Conservation (phyloP, 1,139 yeast species). For the Debaryomyces psychrophilus region DNA sequence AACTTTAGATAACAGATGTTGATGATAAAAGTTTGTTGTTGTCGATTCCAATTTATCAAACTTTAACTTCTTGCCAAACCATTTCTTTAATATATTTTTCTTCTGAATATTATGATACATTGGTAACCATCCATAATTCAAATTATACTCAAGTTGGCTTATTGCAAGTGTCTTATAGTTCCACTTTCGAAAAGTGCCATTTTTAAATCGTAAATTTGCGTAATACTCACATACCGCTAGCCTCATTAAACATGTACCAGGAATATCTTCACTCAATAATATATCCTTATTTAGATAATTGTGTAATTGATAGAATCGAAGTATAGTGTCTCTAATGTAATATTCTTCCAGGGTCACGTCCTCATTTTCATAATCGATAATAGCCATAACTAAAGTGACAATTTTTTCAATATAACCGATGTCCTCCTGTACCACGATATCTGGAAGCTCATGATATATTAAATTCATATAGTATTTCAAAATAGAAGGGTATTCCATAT, state of each 20-base stretch:
- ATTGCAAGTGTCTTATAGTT: constrained; percentile 14
- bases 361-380: constrained; percentile 36
- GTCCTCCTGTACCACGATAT: constrained; percentile 23
- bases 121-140: constrained; percentile 10
- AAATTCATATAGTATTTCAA: constrained; percentile 28
- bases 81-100: constrained; percentile 15
- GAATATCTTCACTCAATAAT: constrained; percentile 8
- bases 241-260: constrained; percentile 33
- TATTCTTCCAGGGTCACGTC: constrained; percentile 24
- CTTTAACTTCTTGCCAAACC: constrained; percentile 20
- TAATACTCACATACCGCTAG: constrained; percentile 24
- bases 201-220: constrained; percentile 8
- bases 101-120: neutral
- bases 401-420: constrained; percentile 28
- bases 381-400: constrained; percentile 24
- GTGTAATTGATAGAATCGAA: constrained; percentile 28
- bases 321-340: constrained; percentile 27
- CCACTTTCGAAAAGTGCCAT: constrained; percentile 19
- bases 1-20: constrained; percentile 2
- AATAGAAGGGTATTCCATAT: constrained; percentile 25
- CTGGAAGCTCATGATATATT: constrained; percentile 24
- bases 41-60: constrained; percentile 17
- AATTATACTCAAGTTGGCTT: constrained; percentile 16
- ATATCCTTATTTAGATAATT: constrained; percentile 13
- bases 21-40: constrained; percentile 14